Percentiles rank a stretch among this genome's conserved stretches.
Evolutionary conservation across 2,329 filamentous ascomycete genomes (phyloP).

Genomic region (Ascomycota sp.): DNA sequence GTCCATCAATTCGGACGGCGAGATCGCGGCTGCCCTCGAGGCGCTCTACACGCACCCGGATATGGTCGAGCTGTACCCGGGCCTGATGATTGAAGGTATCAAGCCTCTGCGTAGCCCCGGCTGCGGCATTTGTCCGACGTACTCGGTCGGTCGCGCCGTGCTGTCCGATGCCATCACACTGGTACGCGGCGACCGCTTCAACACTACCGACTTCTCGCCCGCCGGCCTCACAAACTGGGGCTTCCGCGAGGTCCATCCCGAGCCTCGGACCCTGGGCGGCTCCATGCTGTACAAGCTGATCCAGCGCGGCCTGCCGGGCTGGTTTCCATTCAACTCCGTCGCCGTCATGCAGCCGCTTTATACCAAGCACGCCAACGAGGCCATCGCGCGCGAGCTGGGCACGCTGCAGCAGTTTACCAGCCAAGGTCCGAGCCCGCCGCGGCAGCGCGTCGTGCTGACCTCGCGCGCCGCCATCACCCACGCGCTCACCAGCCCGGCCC

Average conservation of each 20-base stretch:
- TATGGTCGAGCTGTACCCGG: constrained; percentile 47
- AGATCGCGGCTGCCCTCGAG: constrained; percentile 31
- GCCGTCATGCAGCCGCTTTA: constrained; percentile 24
- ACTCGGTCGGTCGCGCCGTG: constrained; percentile 30
- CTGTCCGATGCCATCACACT: constrained; percentile 36
- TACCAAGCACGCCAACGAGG: constrained; percentile 17
- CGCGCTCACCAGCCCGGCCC: constrained; percentile 10
- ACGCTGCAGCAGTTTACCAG: constrained; percentile 13
- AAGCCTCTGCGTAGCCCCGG: constrained; percentile 28
- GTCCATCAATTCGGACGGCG: constrained; percentile 32
- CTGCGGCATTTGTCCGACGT: constrained; percentile 27
- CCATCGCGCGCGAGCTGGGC: constrained; percentile 16
- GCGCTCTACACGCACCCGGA: constrained; percentile 40
- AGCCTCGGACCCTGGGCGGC: constrained; percentile 16
- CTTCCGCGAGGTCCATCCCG: constrained; percentile 12
- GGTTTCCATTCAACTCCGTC: constrained; percentile 20
- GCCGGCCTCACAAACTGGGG: constrained; percentile 21
- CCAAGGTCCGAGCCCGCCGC: constrained; percentile 14
- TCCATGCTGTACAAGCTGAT: constrained; percentile 24
- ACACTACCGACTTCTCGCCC: constrained; percentile 25
- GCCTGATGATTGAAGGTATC: constrained; percentile 36
- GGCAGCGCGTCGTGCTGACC: constrained; percentile 8
- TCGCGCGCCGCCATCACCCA: constrained; percentile 10
- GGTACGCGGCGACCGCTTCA: constrained; percentile 36
- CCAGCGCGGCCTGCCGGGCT: constrained; percentile 20